These are phyloP conservation scores for Corrigiola litoralis DNA, from an alignment of 179 eudicot species.

Conservation along the genomic window DNA sequence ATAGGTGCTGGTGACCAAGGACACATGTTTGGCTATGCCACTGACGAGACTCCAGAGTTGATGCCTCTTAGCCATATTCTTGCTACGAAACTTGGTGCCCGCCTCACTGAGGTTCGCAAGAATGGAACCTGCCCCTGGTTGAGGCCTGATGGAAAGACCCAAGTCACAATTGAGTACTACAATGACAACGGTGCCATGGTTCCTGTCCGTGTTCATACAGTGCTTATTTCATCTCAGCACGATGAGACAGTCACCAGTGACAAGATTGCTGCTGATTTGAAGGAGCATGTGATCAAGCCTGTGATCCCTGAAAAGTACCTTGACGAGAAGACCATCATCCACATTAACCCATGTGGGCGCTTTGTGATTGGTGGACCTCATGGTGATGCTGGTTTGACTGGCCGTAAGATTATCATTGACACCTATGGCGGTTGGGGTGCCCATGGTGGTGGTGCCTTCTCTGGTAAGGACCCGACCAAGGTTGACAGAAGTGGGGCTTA, in stretches of 20 bases:
- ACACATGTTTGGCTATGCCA: too few species aligned
- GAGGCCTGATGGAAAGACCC: constrained; percentile 84
- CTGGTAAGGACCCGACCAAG: constrained; percentile 84
- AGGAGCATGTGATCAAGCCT: too few species aligned
- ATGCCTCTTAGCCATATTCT: constrained; percentile 93
- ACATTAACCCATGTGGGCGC: constrained; percentile 83
- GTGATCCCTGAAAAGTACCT: constrained; percentile 78
- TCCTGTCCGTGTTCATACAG: constrained; percentile 38
- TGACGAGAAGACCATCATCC: constrained; percentile 84
- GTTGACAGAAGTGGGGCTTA: constrained; percentile 86
- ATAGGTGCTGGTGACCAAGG: constrained; percentile 84
- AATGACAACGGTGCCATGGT: constrained; percentile 44
- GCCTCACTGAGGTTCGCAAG: constrained; percentile 72
- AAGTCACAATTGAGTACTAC: constrained; percentile 41
- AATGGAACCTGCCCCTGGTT: constrained; percentile 73
- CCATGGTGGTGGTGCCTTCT: constrained; percentile 83
- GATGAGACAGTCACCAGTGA: constrained; percentile 42
- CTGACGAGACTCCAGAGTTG: too few species aligned
- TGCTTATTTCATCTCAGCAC: constrained; percentile 41
- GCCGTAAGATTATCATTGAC: constrained; percentile 76
- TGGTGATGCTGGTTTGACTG: constrained; percentile 83
- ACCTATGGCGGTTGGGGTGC: constrained; percentile 86
- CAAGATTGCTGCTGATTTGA: constrained; percentile 65
- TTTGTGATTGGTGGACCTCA: constrained; percentile 90
- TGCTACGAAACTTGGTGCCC: constrained; percentile 70